These are phyloP conservation scores for Kodamaea alishanica DNA, from an alignment of 1,139 yeast species.

Conservation along the genomic window DNA sequence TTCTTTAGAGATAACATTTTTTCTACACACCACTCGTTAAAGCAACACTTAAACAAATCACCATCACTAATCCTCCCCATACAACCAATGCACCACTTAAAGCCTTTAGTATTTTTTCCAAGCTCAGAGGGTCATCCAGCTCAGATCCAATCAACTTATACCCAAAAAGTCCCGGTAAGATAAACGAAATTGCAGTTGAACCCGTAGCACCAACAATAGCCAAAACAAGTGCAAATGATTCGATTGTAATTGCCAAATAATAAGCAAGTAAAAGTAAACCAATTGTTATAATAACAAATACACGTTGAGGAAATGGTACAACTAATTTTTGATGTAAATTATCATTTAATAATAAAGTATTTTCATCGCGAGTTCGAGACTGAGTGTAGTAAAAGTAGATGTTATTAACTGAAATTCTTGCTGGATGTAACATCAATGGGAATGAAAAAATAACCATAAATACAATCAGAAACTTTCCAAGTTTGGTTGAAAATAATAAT, in stretches of 20 bases:
- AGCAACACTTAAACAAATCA: slow-evolving; percentile 51
- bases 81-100: slow-evolving; percentile 32
- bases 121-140: slow-evolving; percentile 20
- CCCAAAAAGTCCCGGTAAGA: slow-evolving; percentile 58
- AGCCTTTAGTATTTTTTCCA: slow-evolving; percentile 24
- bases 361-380: slow-evolving; percentile 8
- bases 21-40: slow-evolving; percentile 2
- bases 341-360: slow-evolving; percentile 15
- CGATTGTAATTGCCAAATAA: slow-evolving; percentile 40
- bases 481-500: slow-evolving; percentile 41
- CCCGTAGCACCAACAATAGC: slow-evolving; percentile 63
- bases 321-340: slow-evolving; percentile 16
- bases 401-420: slow-evolving; percentile 79
- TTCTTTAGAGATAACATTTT: neutral
- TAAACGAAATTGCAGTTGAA: slow-evolving; percentile 56
- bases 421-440: slow-evolving; percentile 92
- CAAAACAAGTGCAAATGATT: slow-evolving; percentile 53
- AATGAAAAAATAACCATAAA: slow-evolving; percentile 82
- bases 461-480: slow-evolving; percentile 75
- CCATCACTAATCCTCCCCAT: slow-evolving; percentile 71
- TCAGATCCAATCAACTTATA: slow-evolving; percentile 40
- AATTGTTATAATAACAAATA: slow-evolving; percentile 49
- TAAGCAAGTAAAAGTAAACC: slow-evolving; percentile 43
- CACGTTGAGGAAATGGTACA: slow-evolving; percentile 50
- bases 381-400: slow-evolving; percentile 50